Evolutionary conservation across 179 eudicot genomes (phyloP), one percentile per base, ranked within the genome.

Genomic region (Patellifolia procumbens): DNA sequence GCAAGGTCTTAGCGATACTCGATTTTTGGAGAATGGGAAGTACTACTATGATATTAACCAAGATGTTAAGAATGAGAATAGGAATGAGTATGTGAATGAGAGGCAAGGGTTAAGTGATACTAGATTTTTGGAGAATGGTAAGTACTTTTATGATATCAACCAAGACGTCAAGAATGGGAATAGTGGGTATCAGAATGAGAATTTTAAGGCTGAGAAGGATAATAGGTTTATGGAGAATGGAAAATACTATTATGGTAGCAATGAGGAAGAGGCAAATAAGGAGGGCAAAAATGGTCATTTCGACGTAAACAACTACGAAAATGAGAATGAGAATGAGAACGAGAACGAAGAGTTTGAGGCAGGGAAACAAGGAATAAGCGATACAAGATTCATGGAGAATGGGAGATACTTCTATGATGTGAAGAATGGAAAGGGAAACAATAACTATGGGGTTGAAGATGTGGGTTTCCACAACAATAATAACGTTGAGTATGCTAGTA

Each of bases 81-180:
- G 35, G 74, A 58, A 68, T 56, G 60, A 16, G 59, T 28, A 59
- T 73, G 76, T 7, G 55, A 48, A 48, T 4, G 74, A 79, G 81
- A 81, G 26, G 20, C 78, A 81, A 66, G 87, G 87, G 46, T 79
- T 84, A 83, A 84, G 87, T 74, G 87, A 84, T 28, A 81, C 85
- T 68, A 81, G 83, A 19, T 82, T 73, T 20, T 7, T 84, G 74
- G 87, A 84, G 55, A 79, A 84, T 63, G 87, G 85, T 0, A 82
- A 79, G 70, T 81, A 82, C 12, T 85, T 17, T 55, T 75, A 80
- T 76, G 51, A 75, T 46, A 53, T 69, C 12, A 46, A 72, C 26
- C 52, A 74, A 24, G 59, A 69, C 62, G 70, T 11, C 15, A 49
- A 74, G 55, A 77, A 48, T 72, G 70, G 67, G 29, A 72, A 34